Evolutionary conservation across 495 filamentous ascomycete species (phyloP), one percentile per base, ranked within the genome.

Genomic region (Hypoxylon cercidicola): DNA sequence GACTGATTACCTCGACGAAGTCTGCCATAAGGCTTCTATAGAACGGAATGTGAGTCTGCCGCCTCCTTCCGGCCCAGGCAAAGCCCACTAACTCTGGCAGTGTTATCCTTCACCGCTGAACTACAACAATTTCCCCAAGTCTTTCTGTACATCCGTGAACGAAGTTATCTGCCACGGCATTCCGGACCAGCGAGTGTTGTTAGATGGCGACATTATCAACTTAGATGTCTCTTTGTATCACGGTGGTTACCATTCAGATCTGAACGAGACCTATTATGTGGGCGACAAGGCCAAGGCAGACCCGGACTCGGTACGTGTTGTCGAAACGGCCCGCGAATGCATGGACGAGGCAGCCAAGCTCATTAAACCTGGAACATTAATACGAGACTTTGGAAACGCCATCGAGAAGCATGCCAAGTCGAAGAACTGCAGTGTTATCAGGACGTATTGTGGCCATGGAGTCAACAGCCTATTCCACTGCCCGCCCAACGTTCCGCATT

Each of bases 131-230:
- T 99, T 97, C 81, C 95, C 95, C 55, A 99, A 99, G 81, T 99
- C 95, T 1, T 88, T 97, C 44, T 99, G 95, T 77, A 98, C 93
- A 1, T 97, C 93, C 1, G 72, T 90, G 60, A 99, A 99, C 80
- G 95, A 99, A 78, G 89, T 96, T 56, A 98, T 99, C 72, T 96
- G 92, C 78, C 92, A 96, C 81, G 92, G 92, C 52, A 96, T 96
- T 55, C 92, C 92, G 15, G 92, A 96, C 60, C 84, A 91, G 64
- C 84, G 92, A 19, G 81, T 89, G 8, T 79, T 96, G 7, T 76
- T 90, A 46, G 91, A 96, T 60, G 92, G 92, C 47, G 92, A 96
- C 62, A 96, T 96, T 46, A 72, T 96, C 74, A 96, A 96, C 76
- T 89, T 96, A 50, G 92, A 96, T 67, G 90, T 96, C 4, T 91